Evolutionary conservation across 1,284 basidiomycete species (phyloP).

Genomic region (Cutaneotrichosporon sp.): DNA sequence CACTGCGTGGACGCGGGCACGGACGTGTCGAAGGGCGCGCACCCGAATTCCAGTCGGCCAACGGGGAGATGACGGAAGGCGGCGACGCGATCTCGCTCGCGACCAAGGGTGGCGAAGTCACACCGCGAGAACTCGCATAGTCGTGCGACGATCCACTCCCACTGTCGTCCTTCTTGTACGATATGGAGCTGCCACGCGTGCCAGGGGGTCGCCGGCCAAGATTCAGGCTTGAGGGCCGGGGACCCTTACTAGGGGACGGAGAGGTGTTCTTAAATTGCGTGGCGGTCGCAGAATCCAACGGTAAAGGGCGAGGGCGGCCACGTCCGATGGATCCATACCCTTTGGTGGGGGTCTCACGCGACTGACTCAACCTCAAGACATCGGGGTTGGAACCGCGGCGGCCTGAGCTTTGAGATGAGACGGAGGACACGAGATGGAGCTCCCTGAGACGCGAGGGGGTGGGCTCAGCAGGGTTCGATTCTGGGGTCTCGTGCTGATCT

Average conservation of each 20-base stretch:
- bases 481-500: constrained; percentile 4
- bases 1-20: constrained; percentile 36
- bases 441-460: constrained; percentile 32
- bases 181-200: constrained; percentile 35
- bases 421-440: constrained; percentile 34
- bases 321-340: constrained; percentile 32
- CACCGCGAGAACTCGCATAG: constrained; percentile 11
- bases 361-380: background rate
- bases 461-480: constrained; percentile 17
- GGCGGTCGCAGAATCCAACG: constrained; percentile 7
- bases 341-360: constrained; percentile 25
- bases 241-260: constrained; percentile 11
- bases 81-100: constrained; percentile 8
- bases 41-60: constrained; percentile 16
- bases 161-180: constrained; percentile 38
- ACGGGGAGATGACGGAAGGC: constrained; percentile 9
- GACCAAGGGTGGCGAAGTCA: constrained; percentile 14
- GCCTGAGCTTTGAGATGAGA: constrained; percentile 10
- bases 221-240: constrained; percentile 5
- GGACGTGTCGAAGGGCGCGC: constrained; percentile 16
- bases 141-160: constrained; percentile 19
- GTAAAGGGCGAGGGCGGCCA: constrained; percentile 34
- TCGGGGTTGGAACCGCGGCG: constrained; percentile 24
- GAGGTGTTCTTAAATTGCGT: background rate
- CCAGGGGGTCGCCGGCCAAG: background rate